Evolutionary conservation across 139 green algal genomes (phyloP).

Genomic region (Marvania coccoides): DNA sequence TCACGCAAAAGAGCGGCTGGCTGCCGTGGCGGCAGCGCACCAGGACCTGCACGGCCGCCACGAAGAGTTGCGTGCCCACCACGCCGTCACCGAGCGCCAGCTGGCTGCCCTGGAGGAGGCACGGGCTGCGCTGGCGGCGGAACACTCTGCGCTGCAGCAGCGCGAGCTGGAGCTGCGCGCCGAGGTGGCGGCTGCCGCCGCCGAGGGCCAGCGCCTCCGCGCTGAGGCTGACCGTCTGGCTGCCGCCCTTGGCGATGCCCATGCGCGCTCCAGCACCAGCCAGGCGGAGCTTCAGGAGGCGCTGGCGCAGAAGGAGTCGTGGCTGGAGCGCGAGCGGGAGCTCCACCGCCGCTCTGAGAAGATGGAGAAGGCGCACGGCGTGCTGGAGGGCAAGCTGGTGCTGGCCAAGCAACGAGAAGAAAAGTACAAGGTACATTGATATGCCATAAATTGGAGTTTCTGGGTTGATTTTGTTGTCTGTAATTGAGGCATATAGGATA

Average conservation of each 20-base stretch:
- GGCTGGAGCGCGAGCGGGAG: neutral
- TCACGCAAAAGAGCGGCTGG: neutral
- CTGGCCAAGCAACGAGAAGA: constrained; percentile 14
- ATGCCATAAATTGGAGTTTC: neutral
- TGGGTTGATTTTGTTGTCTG: neutral
- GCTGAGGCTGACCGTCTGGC: neutral
- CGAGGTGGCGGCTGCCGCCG: neutral
- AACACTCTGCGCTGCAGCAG: neutral
- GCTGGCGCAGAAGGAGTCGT: neutral
- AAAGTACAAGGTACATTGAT: constrained; percentile 7
- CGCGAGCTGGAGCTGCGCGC: neutral
- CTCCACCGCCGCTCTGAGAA: too few relatives aligned
- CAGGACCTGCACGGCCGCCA: neutral
- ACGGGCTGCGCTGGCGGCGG: neutral
- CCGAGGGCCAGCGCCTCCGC: neutral
- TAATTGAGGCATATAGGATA: too few relatives aligned
- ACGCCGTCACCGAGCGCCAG: neutral
- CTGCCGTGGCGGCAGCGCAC: neutral
- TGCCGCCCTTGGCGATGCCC: neutral
- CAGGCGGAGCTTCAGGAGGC: neutral
- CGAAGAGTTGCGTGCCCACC: neutral
- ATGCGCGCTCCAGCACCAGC: neutral
- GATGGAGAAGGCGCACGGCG: neutral
- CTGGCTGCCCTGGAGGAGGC: neutral
- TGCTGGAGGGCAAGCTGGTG: constrained; percentile 18